A percentile compares a stretch with the other conserved stretches of the same genome.
Evolutionary conservation across 1,284 basidiomycete species (phyloP).

Genomic region (Ceratobasidium theobromae): DNA sequence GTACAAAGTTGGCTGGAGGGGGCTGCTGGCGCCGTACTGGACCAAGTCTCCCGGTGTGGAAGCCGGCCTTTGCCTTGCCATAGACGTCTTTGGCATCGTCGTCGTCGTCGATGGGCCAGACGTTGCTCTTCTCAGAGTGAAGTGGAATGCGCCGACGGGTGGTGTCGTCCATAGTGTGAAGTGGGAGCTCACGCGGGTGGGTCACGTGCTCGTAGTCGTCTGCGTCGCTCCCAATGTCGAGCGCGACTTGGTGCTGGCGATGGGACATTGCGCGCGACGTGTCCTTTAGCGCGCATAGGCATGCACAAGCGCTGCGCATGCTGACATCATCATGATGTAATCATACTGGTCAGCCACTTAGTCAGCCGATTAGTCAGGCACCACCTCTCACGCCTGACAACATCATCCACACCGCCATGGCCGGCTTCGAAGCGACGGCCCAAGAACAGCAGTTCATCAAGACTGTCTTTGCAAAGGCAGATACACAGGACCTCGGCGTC

Average conservation of each 20-base stretch:
- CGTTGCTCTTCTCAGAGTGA: slow-evolving; percentile 24
- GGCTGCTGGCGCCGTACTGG: slow-evolving; percentile 60
- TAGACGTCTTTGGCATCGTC: slow-evolving; percentile 73
- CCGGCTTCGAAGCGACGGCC: slow-evolving; percentile 63
- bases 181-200: slow-evolving; percentile 1
- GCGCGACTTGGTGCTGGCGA: slow-evolving; percentile 11
- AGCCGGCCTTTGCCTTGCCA: slow-evolving; percentile 57
- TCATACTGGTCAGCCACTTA: not conserved
- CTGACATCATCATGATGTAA: not conserved
- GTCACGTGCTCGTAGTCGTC: slow-evolving; percentile 21
- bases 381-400: slow-evolving; percentile 25
- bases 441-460: slow-evolving; percentile 67
- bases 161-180: not conserved
- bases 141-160: slow-evolving; percentile 1
- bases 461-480: slow-evolving; percentile 67
- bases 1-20: slow-evolving; percentile 69
- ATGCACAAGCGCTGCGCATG: too few relatives aligned
- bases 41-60: slow-evolving; percentile 58
- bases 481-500: slow-evolving; percentile 75
- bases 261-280: slow-evolving; percentile 2
- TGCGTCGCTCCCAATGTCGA: slow-evolving; percentile 9
- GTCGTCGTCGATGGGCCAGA: slow-evolving; percentile 46
- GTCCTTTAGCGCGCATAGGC: too few relatives aligned
- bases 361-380: not conserved
- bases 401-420: slow-evolving; percentile 34